Evolutionary conservation across 208 protist genomes (phyloP).

Genomic region (Acanthamoeba quina): DNA sequence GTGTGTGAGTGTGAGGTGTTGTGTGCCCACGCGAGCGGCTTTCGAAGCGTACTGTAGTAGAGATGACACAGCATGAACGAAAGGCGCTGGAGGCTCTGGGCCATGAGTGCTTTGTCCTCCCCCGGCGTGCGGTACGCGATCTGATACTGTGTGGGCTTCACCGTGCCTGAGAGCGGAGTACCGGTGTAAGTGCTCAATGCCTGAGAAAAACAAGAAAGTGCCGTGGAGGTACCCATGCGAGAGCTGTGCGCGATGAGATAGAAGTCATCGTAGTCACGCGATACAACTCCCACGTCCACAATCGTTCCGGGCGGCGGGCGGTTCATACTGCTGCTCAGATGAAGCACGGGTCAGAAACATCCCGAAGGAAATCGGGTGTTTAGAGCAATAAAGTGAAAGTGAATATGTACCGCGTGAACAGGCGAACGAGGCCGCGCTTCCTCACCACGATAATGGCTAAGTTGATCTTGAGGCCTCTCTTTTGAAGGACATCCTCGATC

Average conservation of each 20-base stretch:
- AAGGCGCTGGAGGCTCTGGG: background rate
- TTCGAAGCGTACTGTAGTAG: slow-evolving; percentile 22
- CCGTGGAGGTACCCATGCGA: background rate
- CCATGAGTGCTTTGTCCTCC: too few species aligned
- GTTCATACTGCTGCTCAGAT: too few species aligned
- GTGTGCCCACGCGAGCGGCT: too few species aligned
- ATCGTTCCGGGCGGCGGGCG: background rate
- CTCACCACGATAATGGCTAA: background rate
- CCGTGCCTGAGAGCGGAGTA: background rate
- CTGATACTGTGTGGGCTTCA: slow-evolving; percentile 27
- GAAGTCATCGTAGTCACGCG: background rate
- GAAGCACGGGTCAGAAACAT: too few species aligned
- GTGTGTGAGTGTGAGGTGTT: too few species aligned
- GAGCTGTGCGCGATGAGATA: slow-evolving; percentile 6
- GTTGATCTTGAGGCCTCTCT: background rate
- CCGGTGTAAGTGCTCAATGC: too few species aligned
- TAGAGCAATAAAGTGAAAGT: background rate
- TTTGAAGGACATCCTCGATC: too few species aligned
- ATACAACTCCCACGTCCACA: background rate
- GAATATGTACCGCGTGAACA: background rate
- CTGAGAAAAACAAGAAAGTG: background rate
- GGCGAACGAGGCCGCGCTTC: background rate
- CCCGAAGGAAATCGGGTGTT: background rate
- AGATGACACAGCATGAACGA: slow-evolving; percentile 22
- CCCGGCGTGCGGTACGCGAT: background rate